phyloP scores from a whole-genome alignment of 192 early-diverging fungal genomes.

The Anaeromyces robustus region DNA sequence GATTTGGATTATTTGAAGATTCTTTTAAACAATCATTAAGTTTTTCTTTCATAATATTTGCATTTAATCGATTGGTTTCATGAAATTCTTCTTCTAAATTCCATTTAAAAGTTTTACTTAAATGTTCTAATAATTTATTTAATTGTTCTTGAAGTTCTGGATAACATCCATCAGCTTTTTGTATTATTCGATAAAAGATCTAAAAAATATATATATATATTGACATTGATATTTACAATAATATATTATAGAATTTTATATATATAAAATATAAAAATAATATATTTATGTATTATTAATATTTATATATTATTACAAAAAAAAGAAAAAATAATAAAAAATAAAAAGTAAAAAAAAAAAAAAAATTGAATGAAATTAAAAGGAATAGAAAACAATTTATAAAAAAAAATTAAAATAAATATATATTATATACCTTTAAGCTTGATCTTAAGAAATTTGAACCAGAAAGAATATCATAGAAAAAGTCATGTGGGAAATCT shows the following conservation, averaged over 20 bases:
- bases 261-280: too few relatives aligned
- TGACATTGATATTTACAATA: too few relatives aligned
- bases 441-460: slow-evolving; percentile 39
- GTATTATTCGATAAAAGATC: not conserved
- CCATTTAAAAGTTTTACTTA: not conserved
- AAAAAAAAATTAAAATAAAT: not conserved
- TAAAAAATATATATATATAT: not conserved
- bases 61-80: not conserved
- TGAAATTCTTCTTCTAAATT: not conserved
- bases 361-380: too few relatives aligned
- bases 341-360: too few relatives aligned
- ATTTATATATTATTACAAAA: not conserved
- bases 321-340: too few relatives aligned
- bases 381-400: too few relatives aligned
- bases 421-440: slow-evolving; percentile 18
- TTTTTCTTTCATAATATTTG: not conserved
- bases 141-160: not conserved
- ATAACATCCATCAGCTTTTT: not conserved
- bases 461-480: slow-evolving; percentile 42
- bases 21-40: not conserved
- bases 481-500: slow-evolving; percentile 57
- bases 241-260: too few relatives aligned
- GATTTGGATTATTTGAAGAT: not conserved
- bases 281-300: too few relatives aligned
- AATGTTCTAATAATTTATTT: not conserved